phyloP scores from a whole-genome alignment of 176 grass and related monocot genomes.

The Rhipidocladum racemiflorum region DNA sequence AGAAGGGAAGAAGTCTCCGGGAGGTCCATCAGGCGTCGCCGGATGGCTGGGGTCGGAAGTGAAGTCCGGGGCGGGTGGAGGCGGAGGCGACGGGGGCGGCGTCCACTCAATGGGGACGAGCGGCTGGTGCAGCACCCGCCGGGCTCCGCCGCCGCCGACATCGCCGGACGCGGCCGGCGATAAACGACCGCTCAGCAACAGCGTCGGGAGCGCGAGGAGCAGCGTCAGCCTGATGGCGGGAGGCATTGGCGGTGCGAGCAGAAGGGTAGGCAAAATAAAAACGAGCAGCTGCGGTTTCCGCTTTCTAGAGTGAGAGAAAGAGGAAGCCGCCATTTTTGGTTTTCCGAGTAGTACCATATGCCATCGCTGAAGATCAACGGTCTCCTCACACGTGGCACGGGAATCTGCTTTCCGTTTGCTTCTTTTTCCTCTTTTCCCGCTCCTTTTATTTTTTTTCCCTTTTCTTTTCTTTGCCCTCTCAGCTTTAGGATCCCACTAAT shows the following conservation, averaged over 20 bases:
- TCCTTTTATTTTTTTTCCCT: constrained; percentile 16
- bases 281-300: background rate
- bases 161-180: background rate
- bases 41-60: constrained; percentile 50
- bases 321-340: constrained; percentile 32
- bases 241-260: constrained; percentile 22
- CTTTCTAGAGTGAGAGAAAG: constrained; percentile 39
- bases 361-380: constrained; percentile 37
- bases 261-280: background rate
- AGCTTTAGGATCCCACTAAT: no score
- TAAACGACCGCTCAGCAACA: constrained; percentile 7
- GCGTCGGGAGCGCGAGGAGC: background rate
- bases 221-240: constrained; percentile 26
- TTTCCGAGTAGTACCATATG: background rate
- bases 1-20: constrained; percentile 56
- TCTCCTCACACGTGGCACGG: constrained; percentile 49
- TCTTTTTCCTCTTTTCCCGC: background rate
- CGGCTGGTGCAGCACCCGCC: constrained; percentile 76
- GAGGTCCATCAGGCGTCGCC: constrained; percentile 14
- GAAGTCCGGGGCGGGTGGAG: constrained; percentile 53
- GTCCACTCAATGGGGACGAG: constrained; percentile 91
- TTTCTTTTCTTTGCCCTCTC: background rate
- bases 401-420: constrained; percentile 53
- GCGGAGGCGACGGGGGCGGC: constrained; percentile 56
- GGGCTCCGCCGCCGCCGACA: background rate